Evolutionary conservation across 257 asterid species (phyloP), one percentile per base, ranked within the genome.

Genomic region (Lycium barbarum): DNA sequence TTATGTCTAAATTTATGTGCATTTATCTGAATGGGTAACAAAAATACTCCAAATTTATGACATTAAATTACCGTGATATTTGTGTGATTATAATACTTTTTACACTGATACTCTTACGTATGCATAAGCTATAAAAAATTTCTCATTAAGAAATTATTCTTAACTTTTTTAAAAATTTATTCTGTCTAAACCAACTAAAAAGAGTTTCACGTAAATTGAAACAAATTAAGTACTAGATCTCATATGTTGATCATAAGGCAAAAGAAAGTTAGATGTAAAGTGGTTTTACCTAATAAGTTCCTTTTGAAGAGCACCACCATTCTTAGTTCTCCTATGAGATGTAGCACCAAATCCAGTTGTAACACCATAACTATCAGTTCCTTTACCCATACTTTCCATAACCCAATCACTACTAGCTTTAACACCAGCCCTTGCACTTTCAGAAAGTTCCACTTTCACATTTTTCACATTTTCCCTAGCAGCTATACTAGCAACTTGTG

Each of bases 331-430:
- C 84, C 98, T 86, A 86, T 96, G 98, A 0, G 98, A 93, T 45
- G 98, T 95, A 86, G 99, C 96, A 6, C 98, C 98, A 47, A 94
- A 95, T 0, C 99, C 98, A 18, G 98, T 94, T 63, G 99, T 95
- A 86, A 95, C 97, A 0, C 99, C 99, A 35, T 95, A 94, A 3
- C 99, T 95, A 65, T 95, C 99, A 1, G 98, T 94, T 4, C 99
- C 99, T 40, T 93, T 95, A 6, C 76, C 84, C 98, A 95, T 91
- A 26, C 98, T 93, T 14, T 95, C 98, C 98, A 95, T 93, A 2
- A 95, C 98, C 98, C 98, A 94, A 7, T 95, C 99, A 72, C 98
- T 93, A 85, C 99, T 95, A 15, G 98, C 99, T 92, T 95, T 93
- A 20, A 95, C 99, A 47, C 93, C 99, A 10, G 92, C 95, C 82